Percentiles rank a stretch among this genome's conserved stretches.
These are phyloP conservation scores for Hypoxylon sp. DNA, from an alignment of 2,329 filamentous ascomycete species.

Conservation along the genomic window DNA sequence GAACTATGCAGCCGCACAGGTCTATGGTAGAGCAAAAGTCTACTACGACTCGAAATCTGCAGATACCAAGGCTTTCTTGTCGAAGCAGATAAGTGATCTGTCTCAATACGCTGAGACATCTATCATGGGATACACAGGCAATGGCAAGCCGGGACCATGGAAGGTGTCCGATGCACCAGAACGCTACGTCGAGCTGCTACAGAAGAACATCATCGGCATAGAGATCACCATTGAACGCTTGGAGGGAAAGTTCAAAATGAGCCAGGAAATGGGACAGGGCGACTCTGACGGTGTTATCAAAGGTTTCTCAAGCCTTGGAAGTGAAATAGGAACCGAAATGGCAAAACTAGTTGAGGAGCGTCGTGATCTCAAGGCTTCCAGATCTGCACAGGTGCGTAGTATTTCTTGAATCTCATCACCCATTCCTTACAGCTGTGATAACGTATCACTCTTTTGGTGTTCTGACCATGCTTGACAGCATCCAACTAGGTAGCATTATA, in stretches of 20 bases:
- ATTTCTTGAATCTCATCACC: not conserved
- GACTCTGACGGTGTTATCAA: slow-evolving; percentile 71
- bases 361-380: slow-evolving; percentile 17
- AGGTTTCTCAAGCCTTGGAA: slow-evolving; percentile 65
- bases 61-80: slow-evolving; percentile 65
- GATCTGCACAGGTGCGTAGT: not conserved
- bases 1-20: slow-evolving; percentile 78
- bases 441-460: too few species aligned
- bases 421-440: not conserved
- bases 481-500: too few species aligned
- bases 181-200: slow-evolving; percentile 69
- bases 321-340: slow-evolving; percentile 57
- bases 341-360: slow-evolving; percentile 55
- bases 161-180: slow-evolving; percentile 70
- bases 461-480: too few species aligned
- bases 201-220: slow-evolving; percentile 73
- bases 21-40: slow-evolving; percentile 70
- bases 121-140: slow-evolving; percentile 70
- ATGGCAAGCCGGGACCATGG: slow-evolving; percentile 63
- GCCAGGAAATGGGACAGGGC: slow-evolving; percentile 68
- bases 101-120: slow-evolving; percentile 64
- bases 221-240: slow-evolving; percentile 70
- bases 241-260: slow-evolving; percentile 78
- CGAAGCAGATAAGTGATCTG: slow-evolving; percentile 68
- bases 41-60: slow-evolving; percentile 65